Conservation (phyloP, 805 yeast species). For the Candida khao-thaluensis region DNA sequence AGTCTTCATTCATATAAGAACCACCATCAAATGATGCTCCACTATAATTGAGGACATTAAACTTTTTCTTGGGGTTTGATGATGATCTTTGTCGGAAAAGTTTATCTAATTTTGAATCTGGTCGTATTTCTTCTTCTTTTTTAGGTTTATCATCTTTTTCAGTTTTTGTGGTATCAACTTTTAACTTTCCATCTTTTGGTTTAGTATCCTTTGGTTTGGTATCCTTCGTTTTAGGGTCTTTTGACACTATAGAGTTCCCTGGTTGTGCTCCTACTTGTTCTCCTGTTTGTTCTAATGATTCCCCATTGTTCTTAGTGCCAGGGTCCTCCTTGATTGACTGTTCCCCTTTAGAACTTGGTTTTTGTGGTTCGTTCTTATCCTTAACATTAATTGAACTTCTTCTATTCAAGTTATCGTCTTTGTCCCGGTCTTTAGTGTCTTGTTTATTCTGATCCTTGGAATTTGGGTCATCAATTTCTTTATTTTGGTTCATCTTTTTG, state of each 20-base stretch:
- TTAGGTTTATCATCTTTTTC: neutral
- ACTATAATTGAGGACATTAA: constrained; percentile 15
- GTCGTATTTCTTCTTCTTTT: constrained; percentile 6
- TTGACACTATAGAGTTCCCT: neutral
- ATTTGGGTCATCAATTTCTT: constrained; percentile 7
- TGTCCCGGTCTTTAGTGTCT: neutral
- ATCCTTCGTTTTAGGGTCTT: neutral
- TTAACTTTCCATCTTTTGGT: neutral
- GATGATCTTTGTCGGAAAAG: constrained; percentile 14
- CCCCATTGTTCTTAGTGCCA: too few species aligned
- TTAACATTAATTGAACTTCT: neutral
- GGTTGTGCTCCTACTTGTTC: too few species aligned
- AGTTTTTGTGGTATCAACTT: neutral
- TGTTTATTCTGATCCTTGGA: constrained; percentile 8
- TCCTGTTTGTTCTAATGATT: too few species aligned
- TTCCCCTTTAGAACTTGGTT: neutral
- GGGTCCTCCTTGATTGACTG: too few species aligned
- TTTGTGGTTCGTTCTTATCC: too few species aligned
- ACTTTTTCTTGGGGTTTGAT: constrained; percentile 9
- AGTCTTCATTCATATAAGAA: constrained; percentile 9
- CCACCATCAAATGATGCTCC: constrained; percentile 16
- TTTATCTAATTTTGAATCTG: constrained; percentile 13
- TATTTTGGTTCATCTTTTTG: constrained; percentile 35
- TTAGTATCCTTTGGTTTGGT: neutral
- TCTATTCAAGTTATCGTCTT: neutral